These are phyloP conservation scores for Exophiala sideris DNA, from an alignment of 2,329 filamentous ascomycete species.

Conservation along the genomic window DNA sequence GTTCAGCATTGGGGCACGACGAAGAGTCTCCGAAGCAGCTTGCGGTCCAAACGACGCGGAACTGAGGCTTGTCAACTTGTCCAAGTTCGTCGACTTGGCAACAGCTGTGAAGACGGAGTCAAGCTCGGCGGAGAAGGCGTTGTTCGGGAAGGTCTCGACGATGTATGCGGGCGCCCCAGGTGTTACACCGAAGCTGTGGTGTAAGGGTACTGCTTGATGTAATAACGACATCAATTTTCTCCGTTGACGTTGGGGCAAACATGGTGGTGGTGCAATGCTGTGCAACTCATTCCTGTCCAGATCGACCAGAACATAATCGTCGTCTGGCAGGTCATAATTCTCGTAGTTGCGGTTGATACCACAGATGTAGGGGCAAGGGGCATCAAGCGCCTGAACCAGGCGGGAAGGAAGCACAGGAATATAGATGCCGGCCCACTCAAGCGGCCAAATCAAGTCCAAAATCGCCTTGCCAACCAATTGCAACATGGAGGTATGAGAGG, in stretches of 20 bases:
- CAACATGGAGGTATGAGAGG: slow-evolving; percentile 93
- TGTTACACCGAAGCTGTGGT: slow-evolving; percentile 78
- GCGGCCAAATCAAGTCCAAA: slow-evolving; percentile 76
- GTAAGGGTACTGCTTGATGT: slow-evolving; percentile 85
- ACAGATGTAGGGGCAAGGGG: slow-evolving; percentile 94
- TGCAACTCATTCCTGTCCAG: slow-evolving; percentile 88
- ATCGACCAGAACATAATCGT: slow-evolving; percentile 94
- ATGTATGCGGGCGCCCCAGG: slow-evolving; percentile 90
- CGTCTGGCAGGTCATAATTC: slow-evolving; percentile 78
- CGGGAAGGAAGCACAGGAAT: slow-evolving; percentile 87
- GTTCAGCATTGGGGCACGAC: slow-evolving; percentile 74
- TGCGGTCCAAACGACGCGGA: slow-evolving; percentile 80
- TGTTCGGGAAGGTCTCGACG: slow-evolving; percentile 85
- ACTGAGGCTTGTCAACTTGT: slow-evolving; percentile 84
- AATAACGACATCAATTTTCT: slow-evolving; percentile 84
- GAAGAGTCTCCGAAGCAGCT: slow-evolving; percentile 47
- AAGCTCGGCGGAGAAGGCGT: slow-evolving; percentile 86
- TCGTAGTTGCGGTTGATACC: slow-evolving; percentile 93
- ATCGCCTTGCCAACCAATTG: slow-evolving; percentile 89
- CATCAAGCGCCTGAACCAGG: slow-evolving; percentile 84
- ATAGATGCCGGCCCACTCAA: slow-evolving; percentile 91
- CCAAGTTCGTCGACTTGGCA: slow-evolving; percentile 67
- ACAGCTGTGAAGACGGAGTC: slow-evolving; percentile 72
- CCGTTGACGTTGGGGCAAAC: slow-evolving; percentile 81
- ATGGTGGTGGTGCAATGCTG: slow-evolving; percentile 71